These are phyloP conservation scores for Orbilia oligospora DNA, from an alignment of 2,329 filamentous ascomycete species.

Conservation along the genomic window DNA sequence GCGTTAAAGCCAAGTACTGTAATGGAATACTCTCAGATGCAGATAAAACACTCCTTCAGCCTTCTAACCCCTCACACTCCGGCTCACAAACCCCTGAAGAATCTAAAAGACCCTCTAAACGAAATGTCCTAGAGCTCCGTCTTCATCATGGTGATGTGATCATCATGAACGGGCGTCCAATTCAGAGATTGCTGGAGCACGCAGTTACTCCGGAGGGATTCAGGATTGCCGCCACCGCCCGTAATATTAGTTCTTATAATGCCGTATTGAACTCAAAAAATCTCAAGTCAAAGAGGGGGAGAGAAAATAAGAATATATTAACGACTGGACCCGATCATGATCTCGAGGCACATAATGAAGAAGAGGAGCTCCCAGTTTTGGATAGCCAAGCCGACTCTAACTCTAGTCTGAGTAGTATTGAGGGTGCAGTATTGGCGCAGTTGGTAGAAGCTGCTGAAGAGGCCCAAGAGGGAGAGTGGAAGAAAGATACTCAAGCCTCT, in stretches of 20 bases:
- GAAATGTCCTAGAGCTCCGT: conserved; percentile 66
- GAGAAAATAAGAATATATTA: background rate
- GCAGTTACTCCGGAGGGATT: conserved; percentile 63
- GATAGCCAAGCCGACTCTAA: background rate
- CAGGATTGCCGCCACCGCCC: conserved; percentile 64
- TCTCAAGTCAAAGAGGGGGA: background rate
- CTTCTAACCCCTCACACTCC: conserved; percentile 64
- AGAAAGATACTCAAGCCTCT: too few species aligned
- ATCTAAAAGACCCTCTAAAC: conserved; percentile 65
- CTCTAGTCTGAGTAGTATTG: too few species aligned
- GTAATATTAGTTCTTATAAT: conserved; percentile 61
- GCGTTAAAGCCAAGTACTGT: conserved; percentile 71
- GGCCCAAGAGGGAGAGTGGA: too few species aligned
- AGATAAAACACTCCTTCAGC: conserved; percentile 60
- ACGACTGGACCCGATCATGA: background rate
- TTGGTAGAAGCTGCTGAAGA: too few species aligned
- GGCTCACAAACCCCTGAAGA: conserved; percentile 64
- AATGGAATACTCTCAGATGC: conserved; percentile 61
- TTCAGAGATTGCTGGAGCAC: conserved; percentile 73
- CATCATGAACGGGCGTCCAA: conserved; percentile 67
- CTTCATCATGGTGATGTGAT: conserved; percentile 75
- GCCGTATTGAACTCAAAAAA: conserved; percentile 15
- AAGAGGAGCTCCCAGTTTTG: background rate
- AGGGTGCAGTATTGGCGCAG: too few species aligned
- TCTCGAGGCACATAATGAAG: background rate